These are phyloP conservation scores for Chimonanthus praecox DNA, from an alignment of 164 flowering plant genomes.

Conservation along the genomic window DNA sequence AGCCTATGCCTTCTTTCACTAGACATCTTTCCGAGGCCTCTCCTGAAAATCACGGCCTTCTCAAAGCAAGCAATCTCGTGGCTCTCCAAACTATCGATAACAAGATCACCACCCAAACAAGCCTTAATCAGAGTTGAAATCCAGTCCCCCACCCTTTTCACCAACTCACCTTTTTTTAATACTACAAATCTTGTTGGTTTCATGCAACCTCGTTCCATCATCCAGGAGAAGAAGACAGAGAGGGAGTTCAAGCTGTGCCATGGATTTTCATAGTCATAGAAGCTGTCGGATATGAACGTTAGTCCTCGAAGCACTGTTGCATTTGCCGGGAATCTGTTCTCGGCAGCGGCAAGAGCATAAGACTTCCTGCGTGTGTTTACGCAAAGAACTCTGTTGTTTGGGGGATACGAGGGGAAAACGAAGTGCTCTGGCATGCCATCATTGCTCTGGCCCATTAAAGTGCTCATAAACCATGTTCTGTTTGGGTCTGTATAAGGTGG, in stretches of 20 bases:
- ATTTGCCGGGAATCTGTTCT: not conserved
- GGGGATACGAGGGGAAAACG: conserved; percentile 8
- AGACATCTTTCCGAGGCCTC: conserved; percentile 13
- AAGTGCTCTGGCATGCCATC: conserved; percentile 15
- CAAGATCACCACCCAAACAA: conserved; percentile 7
- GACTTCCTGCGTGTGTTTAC: not conserved
- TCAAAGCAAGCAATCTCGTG: conserved; percentile 12
- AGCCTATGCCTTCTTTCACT: conserved; percentile 7
- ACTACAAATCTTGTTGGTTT: conserved; percentile 9
- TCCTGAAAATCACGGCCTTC: conserved; percentile 14
- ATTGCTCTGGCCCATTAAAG: not conserved
- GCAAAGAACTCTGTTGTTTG: conserved; percentile 4
- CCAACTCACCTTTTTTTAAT: conserved; percentile 8
- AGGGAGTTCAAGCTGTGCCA: conserved; percentile 16
- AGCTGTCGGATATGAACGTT: conserved; percentile 11
- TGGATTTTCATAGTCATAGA: conserved; percentile 12
- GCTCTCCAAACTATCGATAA: conserved; percentile 4
- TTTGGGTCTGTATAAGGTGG: conserved; percentile 14
- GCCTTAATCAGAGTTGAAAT: conserved; percentile 6
- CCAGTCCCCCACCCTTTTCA: conserved; percentile 5
- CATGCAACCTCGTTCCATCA: conserved; percentile 4
- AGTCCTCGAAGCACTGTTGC: conserved; percentile 2
- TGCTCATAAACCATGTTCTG: conserved; percentile 20
- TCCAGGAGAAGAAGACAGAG: conserved; percentile 12
- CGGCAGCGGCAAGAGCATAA: conserved; percentile 4